Conservation (phyloP, 2,329 filamentous ascomycete species). For the Lachnellula hyalina region DNA sequence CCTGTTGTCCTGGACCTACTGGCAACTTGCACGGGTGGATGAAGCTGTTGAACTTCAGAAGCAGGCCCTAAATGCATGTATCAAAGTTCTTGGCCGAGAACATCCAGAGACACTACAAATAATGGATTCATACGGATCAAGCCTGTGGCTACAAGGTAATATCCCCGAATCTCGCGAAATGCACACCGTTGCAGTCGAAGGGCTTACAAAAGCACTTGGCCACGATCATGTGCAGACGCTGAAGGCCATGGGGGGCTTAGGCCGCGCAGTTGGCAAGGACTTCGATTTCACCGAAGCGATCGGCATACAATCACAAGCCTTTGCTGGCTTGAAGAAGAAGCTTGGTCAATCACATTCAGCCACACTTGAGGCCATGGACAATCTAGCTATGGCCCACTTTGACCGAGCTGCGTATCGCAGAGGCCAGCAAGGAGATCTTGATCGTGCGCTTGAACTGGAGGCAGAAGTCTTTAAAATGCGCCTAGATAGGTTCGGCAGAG, state of each 20-base stretch:
- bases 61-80: neutral
- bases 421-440: slow-evolving; percentile 1
- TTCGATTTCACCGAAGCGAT: slow-evolving; percentile 1
- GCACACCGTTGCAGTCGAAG: neutral
- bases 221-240: neutral
- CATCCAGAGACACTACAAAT: neutral
- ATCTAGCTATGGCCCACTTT: slow-evolving; percentile 5
- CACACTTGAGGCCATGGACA: slow-evolving; percentile 5
- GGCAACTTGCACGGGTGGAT: slow-evolving; percentile 1
- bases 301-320: neutral
- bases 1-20: neutral
- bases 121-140: neutral
- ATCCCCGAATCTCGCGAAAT: neutral
- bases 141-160: neutral
- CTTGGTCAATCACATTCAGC: slow-evolving; percentile 4
- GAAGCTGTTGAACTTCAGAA: slow-evolving; percentile 3
- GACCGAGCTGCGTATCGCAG: slow-evolving; percentile 2
- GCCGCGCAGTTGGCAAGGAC: slow-evolving; percentile 1
- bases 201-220: neutral
- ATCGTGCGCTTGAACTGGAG: slow-evolving; percentile 1
- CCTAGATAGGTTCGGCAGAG: slow-evolving; percentile 1
- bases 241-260: slow-evolving; percentile 3
- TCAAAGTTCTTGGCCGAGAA: neutral
- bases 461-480: slow-evolving; percentile 2
- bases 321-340: slow-evolving; percentile 1